These are phyloP conservation scores for Pythium dissotocum DNA, from an alignment of 352 stramenopile species.

Conservation along the genomic window DNA sequence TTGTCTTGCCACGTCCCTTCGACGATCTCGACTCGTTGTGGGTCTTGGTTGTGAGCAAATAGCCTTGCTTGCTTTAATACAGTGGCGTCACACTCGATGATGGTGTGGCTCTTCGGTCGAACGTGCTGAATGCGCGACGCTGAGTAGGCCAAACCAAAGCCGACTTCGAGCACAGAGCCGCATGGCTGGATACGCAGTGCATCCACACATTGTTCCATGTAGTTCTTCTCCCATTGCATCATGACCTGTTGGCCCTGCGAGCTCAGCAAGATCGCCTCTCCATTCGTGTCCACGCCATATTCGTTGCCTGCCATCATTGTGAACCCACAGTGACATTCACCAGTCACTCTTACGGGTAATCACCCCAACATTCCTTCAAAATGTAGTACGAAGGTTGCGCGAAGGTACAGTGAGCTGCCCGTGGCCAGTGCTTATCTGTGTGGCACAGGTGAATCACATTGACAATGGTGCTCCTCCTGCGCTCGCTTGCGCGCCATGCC, in stretches of 20 bases:
- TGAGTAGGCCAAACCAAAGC: conserved; percentile 85
- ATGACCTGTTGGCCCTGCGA: conserved; percentile 84
- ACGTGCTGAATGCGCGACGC: conserved; percentile 68
- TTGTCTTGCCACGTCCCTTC: conserved; percentile 69
- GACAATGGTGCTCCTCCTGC: conserved; percentile 59
- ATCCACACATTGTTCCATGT: conserved; percentile 80
- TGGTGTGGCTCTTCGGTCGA: conserved; percentile 51
- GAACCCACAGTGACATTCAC: not conserved
- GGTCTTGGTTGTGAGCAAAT: conserved; percentile 43
- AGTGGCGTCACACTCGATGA: conserved; percentile 79
- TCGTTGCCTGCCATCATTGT: conserved; percentile 51
- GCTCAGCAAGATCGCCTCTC: conserved; percentile 57
- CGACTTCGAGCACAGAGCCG: conserved; percentile 82
- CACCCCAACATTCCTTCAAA: not conserved
- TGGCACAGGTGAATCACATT: conserved; percentile 2
- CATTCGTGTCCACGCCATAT: conserved; percentile 43
- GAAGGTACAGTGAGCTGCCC: conserved; percentile 12
- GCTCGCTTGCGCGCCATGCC: conserved; percentile 33
- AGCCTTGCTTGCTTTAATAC: conserved; percentile 45
- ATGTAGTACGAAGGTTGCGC: conserved; percentile 34
- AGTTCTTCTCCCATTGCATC: conserved; percentile 87
- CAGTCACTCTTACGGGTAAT: conserved; percentile 10
- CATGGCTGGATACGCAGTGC: conserved; percentile 45
- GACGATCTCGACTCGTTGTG: conserved; percentile 45
- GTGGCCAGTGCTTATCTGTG: conserved; percentile 23